Evolutionary conservation across 1,284 basidiomycete genomes (phyloP).

Genomic region (Hemileia vastatrix): DNA sequence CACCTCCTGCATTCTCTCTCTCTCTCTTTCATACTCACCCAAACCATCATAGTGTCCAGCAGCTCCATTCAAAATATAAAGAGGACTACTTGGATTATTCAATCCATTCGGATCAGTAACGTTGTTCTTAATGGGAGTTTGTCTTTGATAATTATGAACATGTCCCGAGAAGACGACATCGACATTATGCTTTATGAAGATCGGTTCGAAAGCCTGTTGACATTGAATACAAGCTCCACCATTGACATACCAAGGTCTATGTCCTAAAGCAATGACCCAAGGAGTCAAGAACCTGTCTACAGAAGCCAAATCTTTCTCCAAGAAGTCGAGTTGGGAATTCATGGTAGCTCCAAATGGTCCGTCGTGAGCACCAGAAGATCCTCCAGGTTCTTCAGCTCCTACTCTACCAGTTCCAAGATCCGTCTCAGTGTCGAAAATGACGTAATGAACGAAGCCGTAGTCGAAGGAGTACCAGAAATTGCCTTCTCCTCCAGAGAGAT

Average conservation of each 20-base stretch:
- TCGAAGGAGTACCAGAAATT: constrained; percentile 32
- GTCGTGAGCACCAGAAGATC: constrained; percentile 24
- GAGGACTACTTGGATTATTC: constrained; percentile 38
- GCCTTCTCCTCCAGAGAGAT: constrained; percentile 21
- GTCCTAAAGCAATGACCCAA: constrained; percentile 45
- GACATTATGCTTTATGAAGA: constrained; percentile 34
- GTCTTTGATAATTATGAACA: constrained; percentile 45
- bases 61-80: constrained; percentile 32
- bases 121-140: constrained; percentile 37
- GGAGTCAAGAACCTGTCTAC: constrained; percentile 45
- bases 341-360: constrained; percentile 21
- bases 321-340: no score
- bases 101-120: constrained; percentile 33
- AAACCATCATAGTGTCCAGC: constrained; percentile 33
- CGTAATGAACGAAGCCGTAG: constrained; percentile 33
- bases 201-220: constrained; percentile 41
- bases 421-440: constrained; percentile 35
- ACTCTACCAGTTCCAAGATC: constrained; percentile 27
- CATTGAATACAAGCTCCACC: constrained; percentile 35
- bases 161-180: constrained; percentile 39
- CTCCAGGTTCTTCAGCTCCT: constrained; percentile 28
- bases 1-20: constrained; percentile 1
- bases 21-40: constrained; percentile 17
- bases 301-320: constrained; percentile 41
- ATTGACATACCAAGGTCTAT: constrained; percentile 38